phyloP scores from a whole-genome alignment of 352 stramenopile genomes.

The Globisporangium rhizosaccharum region DNA sequence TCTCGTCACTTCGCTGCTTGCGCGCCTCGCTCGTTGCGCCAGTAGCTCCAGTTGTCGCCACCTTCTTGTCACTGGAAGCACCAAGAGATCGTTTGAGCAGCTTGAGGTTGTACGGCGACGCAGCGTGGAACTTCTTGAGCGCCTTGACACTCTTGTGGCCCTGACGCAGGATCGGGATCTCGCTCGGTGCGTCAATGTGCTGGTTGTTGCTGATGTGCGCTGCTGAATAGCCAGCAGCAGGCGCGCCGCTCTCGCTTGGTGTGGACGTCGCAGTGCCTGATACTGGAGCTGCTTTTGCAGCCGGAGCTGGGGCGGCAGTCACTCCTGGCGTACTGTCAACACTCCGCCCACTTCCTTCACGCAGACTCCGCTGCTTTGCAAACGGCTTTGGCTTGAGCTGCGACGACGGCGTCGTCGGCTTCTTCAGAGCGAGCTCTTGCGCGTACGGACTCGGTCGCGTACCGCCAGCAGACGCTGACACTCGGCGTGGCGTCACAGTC shows the following conservation, averaged over 20 bases:
- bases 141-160: conserved; percentile 60
- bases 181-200: conserved; percentile 1
- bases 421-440: conserved; percentile 10
- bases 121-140: conserved; percentile 53
- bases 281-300: no score
- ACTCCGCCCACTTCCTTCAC: conserved; percentile 58
- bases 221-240: no score
- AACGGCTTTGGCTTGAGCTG: conserved; percentile 5
- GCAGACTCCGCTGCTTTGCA: conserved; percentile 31
- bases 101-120: conserved; percentile 49
- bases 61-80: conserved; percentile 10
- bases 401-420: conserved; percentile 5
- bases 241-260: no score
- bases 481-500: conserved; percentile 1
- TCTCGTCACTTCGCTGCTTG: background rate
- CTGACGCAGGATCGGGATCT: conserved; percentile 47
- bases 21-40: background rate
- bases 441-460: conserved; percentile 10
- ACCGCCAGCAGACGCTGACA: conserved; percentile 6
- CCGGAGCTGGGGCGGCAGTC: no score
- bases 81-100: conserved; percentile 11
- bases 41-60: background rate
- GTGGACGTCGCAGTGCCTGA: no score
- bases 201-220: conserved; percentile 10
- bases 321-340: conserved; percentile 85